Evolutionary conservation across 768 basidiomycete genomes (phyloP), one percentile per base, ranked within the genome.

Genomic region (Lentinula boryana): DNA sequence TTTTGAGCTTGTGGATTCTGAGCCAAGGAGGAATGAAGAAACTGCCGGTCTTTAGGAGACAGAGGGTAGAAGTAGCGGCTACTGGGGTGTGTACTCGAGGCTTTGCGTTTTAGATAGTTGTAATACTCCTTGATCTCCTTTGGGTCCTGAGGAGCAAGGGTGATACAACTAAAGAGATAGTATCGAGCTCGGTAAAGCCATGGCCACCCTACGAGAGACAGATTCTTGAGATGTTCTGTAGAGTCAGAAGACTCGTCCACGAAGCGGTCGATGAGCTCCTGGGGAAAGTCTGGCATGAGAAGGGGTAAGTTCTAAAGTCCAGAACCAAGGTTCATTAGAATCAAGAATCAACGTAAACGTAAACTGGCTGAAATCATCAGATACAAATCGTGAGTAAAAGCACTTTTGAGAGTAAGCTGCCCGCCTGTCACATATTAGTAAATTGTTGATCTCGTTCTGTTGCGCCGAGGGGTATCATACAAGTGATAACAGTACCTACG

Each of bases 181-280:
- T 27, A 32, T 13, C 56, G 56, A 44, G 41, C 27, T 5, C 56
- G 41, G 16, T n/a, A 12, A 16, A 57, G 27, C 56, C 56, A 57
- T 5, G 27, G 8, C 32, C 27, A 23, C 8, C 56, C 43, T 8
- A 57, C 44, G 35, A 57, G 44, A 4, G 27, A 27, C 7, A 48
- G 2, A 21, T 41, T 57, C 16, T 57, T 57, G 27, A 57, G 44
- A 48, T 27, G 27, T 44, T 57, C 23, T 16, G 16, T 18, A 6
- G 40, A 43, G 6, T 46, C 40, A 31, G 41, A 46, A 35, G 8
- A 10, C 18, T 57, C 56, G 21, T 57, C 56, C 1, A 57, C 21
- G 41, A 57, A 57, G 27, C 56, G 40, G 41, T 57, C 56, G n/a
- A 57, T 57, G 43, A 57, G 41, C 27, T 57, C 56, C 16, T 57